Conservation (phyloP, 1,139 yeast species). For the Pichia sp. region DNA sequence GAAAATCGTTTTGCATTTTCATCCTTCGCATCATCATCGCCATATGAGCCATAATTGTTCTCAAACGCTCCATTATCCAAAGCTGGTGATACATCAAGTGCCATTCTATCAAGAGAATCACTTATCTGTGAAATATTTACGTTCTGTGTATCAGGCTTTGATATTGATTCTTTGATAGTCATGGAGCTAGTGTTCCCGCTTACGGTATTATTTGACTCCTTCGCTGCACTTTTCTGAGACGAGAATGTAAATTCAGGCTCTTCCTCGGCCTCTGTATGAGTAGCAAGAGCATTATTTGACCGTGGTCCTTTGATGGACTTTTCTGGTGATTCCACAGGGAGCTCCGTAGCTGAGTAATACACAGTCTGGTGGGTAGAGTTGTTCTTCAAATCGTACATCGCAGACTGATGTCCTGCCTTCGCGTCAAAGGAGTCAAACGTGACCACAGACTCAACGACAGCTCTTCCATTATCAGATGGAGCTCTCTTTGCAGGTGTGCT, state of each 20-base stretch:
- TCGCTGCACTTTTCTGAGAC: no score
- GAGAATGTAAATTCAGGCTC: no score
- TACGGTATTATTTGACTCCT: no score
- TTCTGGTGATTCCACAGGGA: conserved; percentile 3
- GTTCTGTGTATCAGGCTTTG: no score
- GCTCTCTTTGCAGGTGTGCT: background rate
- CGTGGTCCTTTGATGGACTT: background rate
- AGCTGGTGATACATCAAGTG: conserved; percentile 3
- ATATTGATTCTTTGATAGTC: background rate
- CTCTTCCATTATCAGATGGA: background rate
- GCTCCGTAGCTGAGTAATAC: conserved; percentile 14
- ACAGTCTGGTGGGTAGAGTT: conserved; percentile 14
- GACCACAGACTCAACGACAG: conserved; percentile 5
- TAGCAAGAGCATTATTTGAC: background rate
- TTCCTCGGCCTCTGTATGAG: background rate
- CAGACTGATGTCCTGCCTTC: conserved; percentile 5
- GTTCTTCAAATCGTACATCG: conserved; percentile 11
- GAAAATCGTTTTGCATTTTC: conserved; percentile 2
- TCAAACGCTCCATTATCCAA: conserved; percentile 4
- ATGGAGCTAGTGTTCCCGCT: background rate
- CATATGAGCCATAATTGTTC: conserved; percentile 9
- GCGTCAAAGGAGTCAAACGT: conserved; percentile 8
- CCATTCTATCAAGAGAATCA: conserved; percentile 6
- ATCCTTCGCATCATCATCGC: background rate
- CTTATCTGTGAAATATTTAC: background rate